Evolutionary conservation across 805 yeast genomes (phyloP).

Genomic region (Yueomyces sp.): DNA sequence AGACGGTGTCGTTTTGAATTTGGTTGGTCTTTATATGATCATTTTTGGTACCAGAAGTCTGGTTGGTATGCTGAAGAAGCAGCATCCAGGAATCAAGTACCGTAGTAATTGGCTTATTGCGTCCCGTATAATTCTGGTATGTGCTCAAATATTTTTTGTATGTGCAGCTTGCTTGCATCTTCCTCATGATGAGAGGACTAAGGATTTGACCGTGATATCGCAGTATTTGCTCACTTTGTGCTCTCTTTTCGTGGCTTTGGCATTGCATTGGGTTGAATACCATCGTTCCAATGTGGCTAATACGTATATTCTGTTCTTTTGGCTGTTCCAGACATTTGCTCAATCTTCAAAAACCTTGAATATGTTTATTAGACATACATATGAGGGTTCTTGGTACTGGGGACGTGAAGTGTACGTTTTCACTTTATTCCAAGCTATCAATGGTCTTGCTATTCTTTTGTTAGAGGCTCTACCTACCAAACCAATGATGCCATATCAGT

Average conservation of each 20-base stretch:
- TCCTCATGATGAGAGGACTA: constrained; percentile 6
- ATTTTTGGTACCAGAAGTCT: constrained; percentile 30
- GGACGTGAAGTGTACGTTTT: constrained; percentile 18
- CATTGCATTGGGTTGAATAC: constrained; percentile 60
- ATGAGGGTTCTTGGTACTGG: constrained; percentile 18
- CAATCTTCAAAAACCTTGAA: constrained; percentile 33
- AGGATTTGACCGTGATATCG: constrained; percentile 10
- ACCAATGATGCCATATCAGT: constrained; percentile 30
- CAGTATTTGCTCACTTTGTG: constrained; percentile 20
- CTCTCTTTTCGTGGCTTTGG: constrained; percentile 36
- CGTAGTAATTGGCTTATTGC: constrained; percentile 27
- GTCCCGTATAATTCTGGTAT: constrained; percentile 23
- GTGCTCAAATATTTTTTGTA: constrained; percentile 21
- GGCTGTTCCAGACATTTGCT: constrained; percentile 47
- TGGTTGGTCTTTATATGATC: constrained; percentile 30
- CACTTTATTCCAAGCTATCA: constrained; percentile 21
- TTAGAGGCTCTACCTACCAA: constrained; percentile 30
- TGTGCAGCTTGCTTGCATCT: constrained; percentile 12
- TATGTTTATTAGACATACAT: constrained; percentile 23
- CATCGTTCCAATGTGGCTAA: constrained; percentile 51
- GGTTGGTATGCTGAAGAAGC: constrained; percentile 10
- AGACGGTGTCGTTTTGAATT: constrained; percentile 36
- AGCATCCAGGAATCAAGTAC: constrained; percentile 20
- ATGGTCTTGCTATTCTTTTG: constrained; percentile 21
- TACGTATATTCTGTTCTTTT: constrained; percentile 58